Conservation (phyloP, 495 filamentous ascomycete genomes). For the Tuber calosporum region DNA sequence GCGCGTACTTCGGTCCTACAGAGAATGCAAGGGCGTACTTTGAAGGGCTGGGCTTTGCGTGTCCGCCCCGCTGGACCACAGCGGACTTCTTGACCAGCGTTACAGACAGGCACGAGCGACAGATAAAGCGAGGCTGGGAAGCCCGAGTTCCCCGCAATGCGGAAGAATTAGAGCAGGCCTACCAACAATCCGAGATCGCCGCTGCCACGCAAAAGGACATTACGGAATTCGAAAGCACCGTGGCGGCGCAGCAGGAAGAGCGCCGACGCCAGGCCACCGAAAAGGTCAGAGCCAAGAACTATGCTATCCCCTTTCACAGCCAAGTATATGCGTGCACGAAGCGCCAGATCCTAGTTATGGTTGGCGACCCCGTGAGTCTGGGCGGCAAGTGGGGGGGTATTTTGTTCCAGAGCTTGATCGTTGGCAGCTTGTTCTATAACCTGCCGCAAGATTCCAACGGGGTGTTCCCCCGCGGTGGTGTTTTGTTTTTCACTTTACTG, state of each 20-base stretch:
- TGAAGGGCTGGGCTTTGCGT: slow-evolving; percentile 56
- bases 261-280: slow-evolving; percentile 47
- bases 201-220: slow-evolving; percentile 46
- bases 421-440: slow-evolving; percentile 70
- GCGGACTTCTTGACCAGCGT: slow-evolving; percentile 65
- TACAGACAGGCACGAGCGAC: slow-evolving; percentile 56
- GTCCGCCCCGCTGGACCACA: slow-evolving; percentile 57
- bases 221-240: slow-evolving; percentile 50
- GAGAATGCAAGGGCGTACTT: slow-evolving; percentile 56
- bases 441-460: slow-evolving; percentile 53
- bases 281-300: slow-evolving; percentile 56
- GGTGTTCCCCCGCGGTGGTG: slow-evolving; percentile 52
- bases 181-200: slow-evolving; percentile 45
- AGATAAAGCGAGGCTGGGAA: slow-evolving; percentile 54
- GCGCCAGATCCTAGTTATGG: slow-evolving; percentile 60
- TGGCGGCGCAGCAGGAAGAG: slow-evolving; percentile 47
- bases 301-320: slow-evolving; percentile 58
- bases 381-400: slow-evolving; percentile 55
- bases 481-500: slow-evolving; percentile 64
- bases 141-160: slow-evolving; percentile 54
- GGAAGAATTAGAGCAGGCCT: slow-evolving; percentile 53
- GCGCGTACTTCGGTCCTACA: slow-evolving; percentile 57
- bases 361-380: slow-evolving; percentile 53
- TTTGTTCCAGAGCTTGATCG: slow-evolving; percentile 65
- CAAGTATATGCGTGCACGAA: slow-evolving; percentile 63